These are phyloP conservation scores for Plenodomus biglobosus DNA, from an alignment of 2,329 filamentous ascomycete species.

Conservation along the genomic window DNA sequence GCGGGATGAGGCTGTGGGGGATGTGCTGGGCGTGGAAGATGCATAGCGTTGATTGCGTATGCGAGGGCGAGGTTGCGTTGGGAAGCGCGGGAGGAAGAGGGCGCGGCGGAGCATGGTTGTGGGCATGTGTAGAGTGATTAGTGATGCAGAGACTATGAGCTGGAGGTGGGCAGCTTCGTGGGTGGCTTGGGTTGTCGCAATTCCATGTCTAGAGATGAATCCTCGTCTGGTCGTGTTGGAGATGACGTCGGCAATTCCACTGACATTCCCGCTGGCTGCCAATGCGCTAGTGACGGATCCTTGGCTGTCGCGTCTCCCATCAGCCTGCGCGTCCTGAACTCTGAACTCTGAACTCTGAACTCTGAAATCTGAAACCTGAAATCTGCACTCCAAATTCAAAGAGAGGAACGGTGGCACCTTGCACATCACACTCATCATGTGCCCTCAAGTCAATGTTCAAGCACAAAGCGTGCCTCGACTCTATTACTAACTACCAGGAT, in stretches of 20 bases:
- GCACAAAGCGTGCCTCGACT: too few relatives aligned
- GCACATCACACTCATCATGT: too few relatives aligned
- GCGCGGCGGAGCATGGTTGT: background rate
- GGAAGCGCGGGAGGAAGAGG: background rate
- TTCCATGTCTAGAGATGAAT: conserved; percentile 1
- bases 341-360: too few relatives aligned
- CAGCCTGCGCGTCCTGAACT: too few relatives aligned
- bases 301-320: background rate
- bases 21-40: conserved; percentile 10
- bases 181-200: background rate
- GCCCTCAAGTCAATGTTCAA: too few relatives aligned
- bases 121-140: conserved; percentile 13
- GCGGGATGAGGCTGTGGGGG: conserved; percentile 35
- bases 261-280: conserved; percentile 1
- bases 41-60: conserved; percentile 20
- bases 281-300: conserved; percentile 5
- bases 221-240: conserved; percentile 2
- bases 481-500: too few relatives aligned
- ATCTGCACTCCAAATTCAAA: too few relatives aligned
- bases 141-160: conserved; percentile 3
- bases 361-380: too few relatives aligned
- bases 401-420: too few relatives aligned
- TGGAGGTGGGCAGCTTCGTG: background rate
- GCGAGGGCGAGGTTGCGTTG: background rate
- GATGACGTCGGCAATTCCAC: conserved; percentile 9